Conservation (phyloP, 2,329 filamentous ascomycete genomes). For the Pyrenophora teres region DNA sequence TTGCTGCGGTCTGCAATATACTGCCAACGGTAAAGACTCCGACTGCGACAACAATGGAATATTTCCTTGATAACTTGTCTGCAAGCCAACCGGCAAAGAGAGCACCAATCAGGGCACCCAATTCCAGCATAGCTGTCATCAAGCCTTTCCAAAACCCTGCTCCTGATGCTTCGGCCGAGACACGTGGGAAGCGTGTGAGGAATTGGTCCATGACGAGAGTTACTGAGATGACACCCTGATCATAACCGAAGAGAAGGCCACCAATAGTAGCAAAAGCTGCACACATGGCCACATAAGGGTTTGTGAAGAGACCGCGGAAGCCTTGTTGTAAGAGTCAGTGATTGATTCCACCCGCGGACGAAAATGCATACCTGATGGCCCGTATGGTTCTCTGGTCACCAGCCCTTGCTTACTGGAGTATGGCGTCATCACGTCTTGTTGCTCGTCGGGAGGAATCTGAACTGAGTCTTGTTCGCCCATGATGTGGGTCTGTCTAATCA, state of each 20-base stretch:
- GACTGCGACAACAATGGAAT: slow-evolving; percentile 58
- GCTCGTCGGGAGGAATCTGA: slow-evolving; percentile 23
- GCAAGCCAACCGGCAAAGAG: slow-evolving; percentile 54
- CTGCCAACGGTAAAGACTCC: slow-evolving; percentile 58
- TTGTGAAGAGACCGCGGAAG: slow-evolving; percentile 54
- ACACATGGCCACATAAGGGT: slow-evolving; percentile 57
- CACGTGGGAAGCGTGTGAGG: slow-evolving; percentile 51
- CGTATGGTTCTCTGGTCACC: slow-evolving; percentile 37
- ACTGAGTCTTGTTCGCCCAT: slow-evolving; percentile 24
- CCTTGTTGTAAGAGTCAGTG: slow-evolving; percentile 36
- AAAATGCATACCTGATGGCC: slow-evolving; percentile 33
- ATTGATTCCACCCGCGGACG: neutral
- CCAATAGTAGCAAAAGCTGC: slow-evolving; percentile 58
- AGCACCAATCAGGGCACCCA: slow-evolving; percentile 55
- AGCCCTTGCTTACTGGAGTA: slow-evolving; percentile 18
- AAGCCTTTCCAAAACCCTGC: slow-evolving; percentile 53
- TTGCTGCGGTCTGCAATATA: slow-evolving; percentile 56
- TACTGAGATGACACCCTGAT: slow-evolving; percentile 52
- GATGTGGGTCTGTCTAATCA: slow-evolving; percentile 5
- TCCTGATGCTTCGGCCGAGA: slow-evolving; percentile 49
- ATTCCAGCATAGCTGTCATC: slow-evolving; percentile 61
- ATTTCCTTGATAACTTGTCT: slow-evolving; percentile 58
- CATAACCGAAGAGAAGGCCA: slow-evolving; percentile 58
- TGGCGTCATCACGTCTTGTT: slow-evolving; percentile 28
- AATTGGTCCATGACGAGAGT: slow-evolving; percentile 61